These are phyloP conservation scores for Gomphus bonarii DNA, from an alignment of 1,284 basidiomycete genomes.

Conservation along the genomic window DNA sequence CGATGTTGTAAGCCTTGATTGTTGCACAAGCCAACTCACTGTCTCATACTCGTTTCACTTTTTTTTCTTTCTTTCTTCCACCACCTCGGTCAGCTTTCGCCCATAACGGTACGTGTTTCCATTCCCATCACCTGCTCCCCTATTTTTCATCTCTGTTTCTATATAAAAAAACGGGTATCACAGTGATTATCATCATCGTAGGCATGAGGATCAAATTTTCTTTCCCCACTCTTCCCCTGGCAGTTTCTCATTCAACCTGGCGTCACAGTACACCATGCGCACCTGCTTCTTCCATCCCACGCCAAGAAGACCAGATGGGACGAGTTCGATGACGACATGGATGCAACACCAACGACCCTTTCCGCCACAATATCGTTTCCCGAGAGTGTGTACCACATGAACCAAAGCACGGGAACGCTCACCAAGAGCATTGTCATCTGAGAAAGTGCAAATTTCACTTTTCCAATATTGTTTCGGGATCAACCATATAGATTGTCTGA, in stretches of 20 bases:
- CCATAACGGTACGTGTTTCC: not conserved
- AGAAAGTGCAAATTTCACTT: too few species aligned
- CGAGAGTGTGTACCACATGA: not conserved
- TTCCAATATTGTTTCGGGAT: too few species aligned
- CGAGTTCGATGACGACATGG: constrained; percentile 4
- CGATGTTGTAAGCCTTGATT: constrained; percentile 5
- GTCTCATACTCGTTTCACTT: too few species aligned
- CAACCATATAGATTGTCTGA: too few species aligned
- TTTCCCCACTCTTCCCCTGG: not conserved
- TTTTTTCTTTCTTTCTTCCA: too few species aligned
- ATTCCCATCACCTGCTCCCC: not conserved
- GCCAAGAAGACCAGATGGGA: not conserved
- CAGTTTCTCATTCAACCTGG: not conserved
- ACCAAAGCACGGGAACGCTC: constrained; percentile 6
- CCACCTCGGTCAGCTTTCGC: constrained; percentile 1
- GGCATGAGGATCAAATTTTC: constrained; percentile 7
- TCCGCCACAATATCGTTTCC: not conserved
- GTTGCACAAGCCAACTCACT: not conserved
- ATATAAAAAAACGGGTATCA: constrained; percentile 5
- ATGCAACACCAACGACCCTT: not conserved
- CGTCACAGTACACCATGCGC: not conserved
- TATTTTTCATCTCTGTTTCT: not conserved
- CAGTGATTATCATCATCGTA: not conserved
- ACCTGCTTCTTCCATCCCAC: not conserved
- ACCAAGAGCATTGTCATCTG: constrained; percentile 6